Evolutionary conservation across 129 eudicot genomes (phyloP).

Genomic region (Centella asiatica): DNA sequence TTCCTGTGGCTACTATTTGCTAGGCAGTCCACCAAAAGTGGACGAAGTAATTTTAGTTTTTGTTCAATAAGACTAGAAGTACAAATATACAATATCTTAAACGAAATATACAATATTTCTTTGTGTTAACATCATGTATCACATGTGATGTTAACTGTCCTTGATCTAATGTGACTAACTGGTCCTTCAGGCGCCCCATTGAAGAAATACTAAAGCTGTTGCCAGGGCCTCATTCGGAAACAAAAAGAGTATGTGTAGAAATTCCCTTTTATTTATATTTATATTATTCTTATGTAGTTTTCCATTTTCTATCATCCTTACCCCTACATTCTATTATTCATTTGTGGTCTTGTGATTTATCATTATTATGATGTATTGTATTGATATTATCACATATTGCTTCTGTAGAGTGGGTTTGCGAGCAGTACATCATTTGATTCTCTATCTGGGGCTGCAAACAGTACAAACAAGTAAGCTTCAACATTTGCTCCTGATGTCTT

Average conservation of each 20-base stretch:
- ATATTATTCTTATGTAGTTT: not conserved
- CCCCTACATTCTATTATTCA: too few relatives aligned
- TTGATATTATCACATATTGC: not conserved
- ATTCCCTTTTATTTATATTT: not conserved
- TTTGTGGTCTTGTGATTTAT: too few relatives aligned
- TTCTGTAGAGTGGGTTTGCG: slow-evolving; percentile 64
- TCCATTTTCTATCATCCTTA: too few relatives aligned
- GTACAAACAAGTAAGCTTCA: slow-evolving; percentile 41
- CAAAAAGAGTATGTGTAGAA: slow-evolving; percentile 51
- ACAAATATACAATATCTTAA: too few relatives aligned
- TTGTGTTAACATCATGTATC: too few relatives aligned
- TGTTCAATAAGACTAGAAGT: too few relatives aligned
- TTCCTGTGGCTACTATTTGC: too few relatives aligned
- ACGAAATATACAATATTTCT: not conserved
- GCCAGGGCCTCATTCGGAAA: slow-evolving; percentile 90
- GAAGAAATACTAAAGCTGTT: slow-evolving; percentile 84
- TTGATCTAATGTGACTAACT: slow-evolving; percentile 7
- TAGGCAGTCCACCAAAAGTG: too few relatives aligned
- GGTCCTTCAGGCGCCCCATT: slow-evolving; percentile 72
- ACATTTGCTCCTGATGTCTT: slow-evolving; percentile 2
- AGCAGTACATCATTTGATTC: slow-evolving; percentile 56
- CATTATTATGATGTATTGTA: not conserved
- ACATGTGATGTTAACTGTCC: not conserved
- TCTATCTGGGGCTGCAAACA: slow-evolving; percentile 45
- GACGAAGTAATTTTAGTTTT: too few relatives aligned